A percentile compares a stretch with the other conserved stretches of the same genome.
phyloP scores from a whole-genome alignment of 2,329 filamentous ascomycete species.

The Zymoseptoria passerinii region DNA sequence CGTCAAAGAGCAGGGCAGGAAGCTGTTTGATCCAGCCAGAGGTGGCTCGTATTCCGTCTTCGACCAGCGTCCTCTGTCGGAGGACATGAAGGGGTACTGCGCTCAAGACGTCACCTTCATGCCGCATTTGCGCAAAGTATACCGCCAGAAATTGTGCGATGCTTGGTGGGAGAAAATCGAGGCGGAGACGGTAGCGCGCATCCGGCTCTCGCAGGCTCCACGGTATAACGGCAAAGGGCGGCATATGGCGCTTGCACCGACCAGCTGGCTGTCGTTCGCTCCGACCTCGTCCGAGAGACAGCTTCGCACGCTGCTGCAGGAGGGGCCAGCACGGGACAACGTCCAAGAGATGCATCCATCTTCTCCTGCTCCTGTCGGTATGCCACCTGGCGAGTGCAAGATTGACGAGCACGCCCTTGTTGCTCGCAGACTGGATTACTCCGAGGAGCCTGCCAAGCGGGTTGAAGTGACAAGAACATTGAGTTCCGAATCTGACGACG shows the following conservation, averaged over 20 bases:
- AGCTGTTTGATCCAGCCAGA: slow-evolving; percentile 34
- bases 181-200: not conserved
- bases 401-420: not conserved
- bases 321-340: not conserved
- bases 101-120: slow-evolving; percentile 39
- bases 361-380: not conserved
- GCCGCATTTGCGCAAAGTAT: slow-evolving; percentile 25
- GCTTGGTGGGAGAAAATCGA: slow-evolving; percentile 9
- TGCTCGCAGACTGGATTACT: not conserved
- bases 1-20: slow-evolving; percentile 32
- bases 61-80: slow-evolving; percentile 37
- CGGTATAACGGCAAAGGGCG: not conserved
- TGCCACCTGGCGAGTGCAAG: not conserved
- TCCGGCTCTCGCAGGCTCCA: not conserved
- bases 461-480: not conserved
- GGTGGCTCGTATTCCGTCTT: slow-evolving; percentile 44
- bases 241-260: not conserved
- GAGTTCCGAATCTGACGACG: not conserved
- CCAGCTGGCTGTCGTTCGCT: not conserved
- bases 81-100: slow-evolving; percentile 40
- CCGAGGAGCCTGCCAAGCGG: not conserved
- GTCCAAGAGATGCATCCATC: not conserved
- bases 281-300: not conserved
- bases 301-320: not conserved
- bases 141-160: slow-evolving; percentile 22